A percentile compares a stretch with the other conserved stretches of the same genome.
phyloP scores from a whole-genome alignment of 169 alveolate species.

The Eimeria necatrix region DNA sequence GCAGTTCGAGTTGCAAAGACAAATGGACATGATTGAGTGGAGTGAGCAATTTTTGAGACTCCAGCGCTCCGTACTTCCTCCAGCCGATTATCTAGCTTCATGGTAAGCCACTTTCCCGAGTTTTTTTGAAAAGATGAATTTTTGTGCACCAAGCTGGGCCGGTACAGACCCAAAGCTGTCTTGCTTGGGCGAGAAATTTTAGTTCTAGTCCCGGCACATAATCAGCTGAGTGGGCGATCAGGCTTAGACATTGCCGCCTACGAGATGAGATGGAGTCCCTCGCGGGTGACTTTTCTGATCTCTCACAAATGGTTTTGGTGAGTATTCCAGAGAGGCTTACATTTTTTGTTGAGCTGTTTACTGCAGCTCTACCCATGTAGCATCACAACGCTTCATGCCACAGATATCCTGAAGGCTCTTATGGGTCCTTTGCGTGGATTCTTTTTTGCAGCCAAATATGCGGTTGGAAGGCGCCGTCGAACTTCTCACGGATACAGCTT shows the following conservation, averaged over 20 bases:
- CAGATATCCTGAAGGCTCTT: too few species aligned
- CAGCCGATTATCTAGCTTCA: conserved; percentile 90
- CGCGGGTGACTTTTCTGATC: conserved; percentile 49
- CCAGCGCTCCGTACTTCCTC: conserved; percentile 88
- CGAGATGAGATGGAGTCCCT: conserved; percentile 73
- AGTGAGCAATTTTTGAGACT: conserved; percentile 87
- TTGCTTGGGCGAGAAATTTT: too few species aligned
- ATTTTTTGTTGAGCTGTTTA: too few species aligned
- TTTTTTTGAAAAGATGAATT: neutral
- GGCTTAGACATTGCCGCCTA: conserved; percentile 77
- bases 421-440: neutral
- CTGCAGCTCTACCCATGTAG: too few species aligned
- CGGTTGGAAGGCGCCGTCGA: conserved; percentile 75
- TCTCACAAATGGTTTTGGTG: conserved; percentile 41
- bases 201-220: neutral
- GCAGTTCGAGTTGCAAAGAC: conserved; percentile 87
- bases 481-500: conserved; percentile 68
- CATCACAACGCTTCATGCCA: too few species aligned
- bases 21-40: conserved; percentile 88
- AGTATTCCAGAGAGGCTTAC: neutral
- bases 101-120: conserved; percentile 79
- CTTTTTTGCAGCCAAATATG: conserved; percentile 70
- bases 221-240: neutral
- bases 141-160: neutral
- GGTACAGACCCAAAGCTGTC: neutral